Conservation (phyloP, 176 grass and related monocot genomes). For the Oryza nivara region DNA sequence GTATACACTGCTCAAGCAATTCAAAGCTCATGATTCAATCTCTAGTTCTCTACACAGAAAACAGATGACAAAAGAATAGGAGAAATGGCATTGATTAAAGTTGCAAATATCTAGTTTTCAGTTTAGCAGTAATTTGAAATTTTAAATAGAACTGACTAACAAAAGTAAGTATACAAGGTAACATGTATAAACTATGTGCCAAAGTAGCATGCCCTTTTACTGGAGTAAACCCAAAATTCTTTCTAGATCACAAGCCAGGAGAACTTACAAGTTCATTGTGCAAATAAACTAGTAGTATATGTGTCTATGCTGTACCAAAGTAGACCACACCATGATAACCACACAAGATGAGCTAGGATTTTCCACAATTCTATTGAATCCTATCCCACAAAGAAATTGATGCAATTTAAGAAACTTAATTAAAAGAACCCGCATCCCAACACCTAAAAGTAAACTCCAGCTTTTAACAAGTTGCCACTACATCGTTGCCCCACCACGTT, state of each 20-base stretch:
- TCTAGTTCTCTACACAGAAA: not conserved
- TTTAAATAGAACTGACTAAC: not conserved
- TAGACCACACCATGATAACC: not conserved
- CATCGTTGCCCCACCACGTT: not conserved
- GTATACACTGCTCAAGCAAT: not conserved
- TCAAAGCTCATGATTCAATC: not conserved
- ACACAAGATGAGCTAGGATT: not conserved
- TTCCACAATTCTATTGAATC: not conserved
- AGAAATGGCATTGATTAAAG: not conserved
- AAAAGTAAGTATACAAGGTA: not conserved
- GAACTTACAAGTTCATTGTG: not conserved
- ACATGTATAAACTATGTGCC: not conserved
- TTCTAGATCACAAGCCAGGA: not conserved
- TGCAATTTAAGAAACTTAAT: not conserved
- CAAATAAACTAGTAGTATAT: not conserved
- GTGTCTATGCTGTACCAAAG: not conserved
- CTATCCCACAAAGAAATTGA: not conserved
- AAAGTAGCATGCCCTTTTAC: not conserved
- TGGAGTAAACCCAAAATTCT: not conserved
- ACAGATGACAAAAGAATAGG: not conserved
- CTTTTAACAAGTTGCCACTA: slow-evolving; percentile 10
- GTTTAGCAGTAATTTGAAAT: not conserved
- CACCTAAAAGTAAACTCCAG: not conserved
- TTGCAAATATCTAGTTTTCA: not conserved
- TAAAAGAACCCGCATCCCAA: not conserved